These are phyloP conservation scores for Penicillium sp. DNA, from an alignment of 2,329 filamentous ascomycete species.

Conservation along the genomic window DNA sequence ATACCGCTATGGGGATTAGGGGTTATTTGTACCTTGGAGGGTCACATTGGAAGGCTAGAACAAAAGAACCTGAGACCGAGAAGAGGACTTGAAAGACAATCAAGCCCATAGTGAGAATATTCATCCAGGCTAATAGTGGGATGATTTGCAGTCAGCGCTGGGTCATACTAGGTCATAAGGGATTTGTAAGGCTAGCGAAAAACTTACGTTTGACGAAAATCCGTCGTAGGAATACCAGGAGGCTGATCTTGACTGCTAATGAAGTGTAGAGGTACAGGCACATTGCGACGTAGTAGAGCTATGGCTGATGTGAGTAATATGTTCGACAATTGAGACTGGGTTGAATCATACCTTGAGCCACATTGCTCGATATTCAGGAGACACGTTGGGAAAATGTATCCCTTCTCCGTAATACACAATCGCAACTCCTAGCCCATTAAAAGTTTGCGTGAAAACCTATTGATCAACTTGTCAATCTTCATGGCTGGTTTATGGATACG, in stretches of 20 bases:
- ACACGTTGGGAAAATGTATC: background rate
- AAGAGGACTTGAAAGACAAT: slow-evolving; percentile 5
- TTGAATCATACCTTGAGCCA: slow-evolving; percentile 5
- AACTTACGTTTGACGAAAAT: slow-evolving; percentile 8
- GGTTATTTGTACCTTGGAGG: background rate
- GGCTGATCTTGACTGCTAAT: slow-evolving; percentile 2
- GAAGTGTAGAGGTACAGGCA: slow-evolving; percentile 9
- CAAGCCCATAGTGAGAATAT: slow-evolving; percentile 1
- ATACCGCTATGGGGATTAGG: background rate
- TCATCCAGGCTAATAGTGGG: slow-evolving; percentile 3
- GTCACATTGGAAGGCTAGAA: slow-evolving; percentile 6
- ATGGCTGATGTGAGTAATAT: background rate
- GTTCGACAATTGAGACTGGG: background rate
- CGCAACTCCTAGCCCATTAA: slow-evolving; percentile 6
- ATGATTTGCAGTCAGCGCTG: background rate
- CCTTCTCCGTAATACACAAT: slow-evolving; percentile 10
- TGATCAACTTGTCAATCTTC: background rate
- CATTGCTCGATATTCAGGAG: background rate
- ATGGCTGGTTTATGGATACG: too few relatives aligned
- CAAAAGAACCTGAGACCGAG: slow-evolving; percentile 5
- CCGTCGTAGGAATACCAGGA: slow-evolving; percentile 5
- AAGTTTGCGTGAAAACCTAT: slow-evolving; percentile 2
- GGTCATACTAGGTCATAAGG: background rate
- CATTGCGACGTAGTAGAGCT: slow-evolving; percentile 12
- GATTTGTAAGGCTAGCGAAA: too few relatives aligned